Conservation (phyloP, 306 rosid genomes). For the Prosopis cineraria region DNA sequence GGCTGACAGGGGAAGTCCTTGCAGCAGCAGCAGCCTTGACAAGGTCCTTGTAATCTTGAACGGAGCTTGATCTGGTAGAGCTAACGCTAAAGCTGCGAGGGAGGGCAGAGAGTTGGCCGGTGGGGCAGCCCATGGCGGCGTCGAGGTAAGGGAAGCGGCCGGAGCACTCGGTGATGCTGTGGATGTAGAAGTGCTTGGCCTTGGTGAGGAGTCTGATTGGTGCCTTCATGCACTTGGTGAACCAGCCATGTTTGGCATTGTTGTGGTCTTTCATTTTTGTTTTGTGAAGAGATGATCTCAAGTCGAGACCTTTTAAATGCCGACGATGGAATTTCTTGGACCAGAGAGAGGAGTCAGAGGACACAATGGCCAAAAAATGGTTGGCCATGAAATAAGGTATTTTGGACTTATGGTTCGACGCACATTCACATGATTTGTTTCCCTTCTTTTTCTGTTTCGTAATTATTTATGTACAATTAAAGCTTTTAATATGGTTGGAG, state of each 20-base stretch:
- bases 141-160: slow-evolving; percentile 32
- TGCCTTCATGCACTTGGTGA: slow-evolving; percentile 32
- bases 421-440: background rate
- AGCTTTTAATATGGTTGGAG: background rate
- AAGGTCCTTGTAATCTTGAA: slow-evolving; percentile 43
- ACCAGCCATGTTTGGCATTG: background rate
- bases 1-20: background rate
- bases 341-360: background rate
- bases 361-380: background rate
- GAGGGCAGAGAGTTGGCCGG: slow-evolving; percentile 33
- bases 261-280: slow-evolving; percentile 15
- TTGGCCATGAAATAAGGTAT: background rate
- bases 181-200: slow-evolving; percentile 46
- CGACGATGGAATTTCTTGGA: background rate
- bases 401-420: background rate
- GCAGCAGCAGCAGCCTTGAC: slow-evolving; percentile 38
- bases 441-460: background rate
- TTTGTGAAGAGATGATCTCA: background rate
- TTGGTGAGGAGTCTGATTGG: slow-evolving; percentile 39
- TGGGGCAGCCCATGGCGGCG: slow-evolving; percentile 42
- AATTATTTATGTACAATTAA: background rate
- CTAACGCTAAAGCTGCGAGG: slow-evolving; percentile 52
- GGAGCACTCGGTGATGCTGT: slow-evolving; percentile 46
- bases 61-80: slow-evolving; percentile 32
- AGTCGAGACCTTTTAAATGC: background rate